Base-by-base conservation (phyloP, 768 basidiomycete species). In the Lactarius deliciosus region DNA sequence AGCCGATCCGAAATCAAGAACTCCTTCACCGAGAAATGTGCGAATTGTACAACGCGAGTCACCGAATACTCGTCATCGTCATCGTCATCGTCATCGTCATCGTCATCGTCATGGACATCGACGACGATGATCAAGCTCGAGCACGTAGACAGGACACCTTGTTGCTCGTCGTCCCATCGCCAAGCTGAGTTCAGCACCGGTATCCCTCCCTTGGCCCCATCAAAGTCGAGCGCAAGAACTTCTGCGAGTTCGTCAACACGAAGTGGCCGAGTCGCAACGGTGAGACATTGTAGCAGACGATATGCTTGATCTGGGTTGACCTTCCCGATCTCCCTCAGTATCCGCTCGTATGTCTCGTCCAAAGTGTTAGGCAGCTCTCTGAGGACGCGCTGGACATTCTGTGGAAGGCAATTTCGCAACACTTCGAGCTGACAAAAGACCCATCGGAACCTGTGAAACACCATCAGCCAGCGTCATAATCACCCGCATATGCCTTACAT, bases 1-100 rank as follows among this genome's bases (percentile, higher is more conserved):
- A 57, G 55, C 9, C 55, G 55, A 36, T 57, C 32, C 4, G 56
- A 57, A 11, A 34, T 36, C 56, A 57, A 57, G 56, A 57, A 57
- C 18, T 57, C 56, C 20, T 57, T 30, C 10, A 57, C 41, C 2
- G 60, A 36, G 40, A 60, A 47, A 30, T 47, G 45, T 13, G 40
- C 41, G 8, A 41, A 60, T 60, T 43, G 60, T 20, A 43, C 43
- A 45, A 45, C 43, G 0, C 20, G 43, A 1, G 43, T 45, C 20
- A n/a, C 10, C 8, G 9, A n/a, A 10, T 0, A 13, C 2, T 10
- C 0, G 18, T 8, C 6, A 8, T n/a, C n/a, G n/a, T n/a, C n/a
- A n/a, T n/a, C n/a, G n/a, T n/a, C n/a, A n/a, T n/a, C n/a, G n/a
- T n/a, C n/a, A n/a, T n/a, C n/a, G n/a, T n/a, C n/a, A n/a, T n/a